These are phyloP conservation scores for Russula compacta DNA, from an alignment of 768 basidiomycete species.

Conservation along the genomic window DNA sequence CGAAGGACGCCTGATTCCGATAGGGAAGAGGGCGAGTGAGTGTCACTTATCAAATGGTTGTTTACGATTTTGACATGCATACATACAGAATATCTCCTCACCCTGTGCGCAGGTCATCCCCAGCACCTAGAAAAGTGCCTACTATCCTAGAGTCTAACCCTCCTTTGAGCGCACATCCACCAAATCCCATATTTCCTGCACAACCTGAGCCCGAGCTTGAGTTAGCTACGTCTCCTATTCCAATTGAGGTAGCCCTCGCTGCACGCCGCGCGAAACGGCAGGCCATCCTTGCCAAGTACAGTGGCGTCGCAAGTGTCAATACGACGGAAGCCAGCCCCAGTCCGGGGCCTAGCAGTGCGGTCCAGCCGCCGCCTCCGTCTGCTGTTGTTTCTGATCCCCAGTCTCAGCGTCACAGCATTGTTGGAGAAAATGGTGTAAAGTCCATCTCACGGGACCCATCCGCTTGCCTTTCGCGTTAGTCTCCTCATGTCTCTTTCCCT, in stretches of 20 bases:
- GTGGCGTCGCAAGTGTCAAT: conserved; percentile 34
- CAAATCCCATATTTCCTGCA: conserved; percentile 22
- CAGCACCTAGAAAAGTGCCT: conserved; percentile 13
- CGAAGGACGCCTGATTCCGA: conserved; percentile 38
- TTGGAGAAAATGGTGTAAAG: conserved; percentile 23
- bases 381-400: conserved; percentile 53
- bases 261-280: conserved; percentile 62
- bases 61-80: conserved; percentile 11
- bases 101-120: conserved; percentile 20
- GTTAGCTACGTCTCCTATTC: conserved; percentile 32
- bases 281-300: conserved; percentile 74
- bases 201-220: conserved; percentile 45
- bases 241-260: conserved; percentile 54
- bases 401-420: conserved; percentile 45
- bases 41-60: conserved; percentile 28
- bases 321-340: conserved; percentile 37
- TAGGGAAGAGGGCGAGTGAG: conserved; percentile 92
- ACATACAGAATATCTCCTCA: conserved; percentile 57
- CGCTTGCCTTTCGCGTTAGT: neutral
- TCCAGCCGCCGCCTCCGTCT: conserved; percentile 55
- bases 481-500: neutral
- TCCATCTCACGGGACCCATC: neutral
- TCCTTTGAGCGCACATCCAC: conserved; percentile 12
- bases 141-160: conserved; percentile 1
- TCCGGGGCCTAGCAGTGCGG: conserved; percentile 64